Percentiles rank a stretch among this genome's conserved stretches.
These are phyloP conservation scores for Candida jianshihensis DNA, from an alignment of 805 yeast species.

Conservation along the genomic window DNA sequence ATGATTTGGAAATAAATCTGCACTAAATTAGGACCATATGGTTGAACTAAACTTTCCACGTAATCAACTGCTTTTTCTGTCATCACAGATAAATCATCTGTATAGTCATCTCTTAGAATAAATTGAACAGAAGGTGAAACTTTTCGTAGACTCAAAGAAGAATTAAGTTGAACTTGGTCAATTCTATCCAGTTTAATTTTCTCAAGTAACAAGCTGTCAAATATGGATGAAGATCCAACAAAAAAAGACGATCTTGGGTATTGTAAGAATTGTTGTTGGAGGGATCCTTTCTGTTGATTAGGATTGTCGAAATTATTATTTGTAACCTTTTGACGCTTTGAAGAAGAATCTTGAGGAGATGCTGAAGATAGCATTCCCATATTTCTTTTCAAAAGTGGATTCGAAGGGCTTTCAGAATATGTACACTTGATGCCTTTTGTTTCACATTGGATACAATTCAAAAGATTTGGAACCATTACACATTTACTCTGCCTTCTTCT, in stretches of 20 bases:
- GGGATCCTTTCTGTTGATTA: too few relatives aligned
- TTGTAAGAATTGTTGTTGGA: constrained; percentile 60
- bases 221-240: constrained; percentile 83
- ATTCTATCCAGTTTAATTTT: constrained; percentile 58
- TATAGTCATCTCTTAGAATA: constrained; percentile 71
- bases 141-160: constrained; percentile 61
- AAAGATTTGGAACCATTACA: constrained; percentile 54
- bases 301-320: neutral
- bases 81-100: constrained; percentile 57
- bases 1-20: constrained; percentile 78
- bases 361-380: constrained; percentile 13
- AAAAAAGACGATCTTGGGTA: constrained; percentile 86
- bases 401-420: constrained; percentile 48
- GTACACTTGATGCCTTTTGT: constrained; percentile 69
- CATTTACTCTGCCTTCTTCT: constrained; percentile 75
- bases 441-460: constrained; percentile 72
- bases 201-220: constrained; percentile 65
- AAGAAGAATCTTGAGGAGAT: constrained; percentile 16
- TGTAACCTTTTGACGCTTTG: constrained; percentile 10
- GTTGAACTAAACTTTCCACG: constrained; percentile 82
- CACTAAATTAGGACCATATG: constrained; percentile 78
- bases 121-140: constrained; percentile 76
- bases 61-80: constrained; percentile 76
- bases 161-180: constrained; percentile 73
- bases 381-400: constrained; percentile 31